These are phyloP conservation scores for Yamadazyma laniorum DNA, from an alignment of 805 yeast genomes.

Conservation along the genomic window DNA sequence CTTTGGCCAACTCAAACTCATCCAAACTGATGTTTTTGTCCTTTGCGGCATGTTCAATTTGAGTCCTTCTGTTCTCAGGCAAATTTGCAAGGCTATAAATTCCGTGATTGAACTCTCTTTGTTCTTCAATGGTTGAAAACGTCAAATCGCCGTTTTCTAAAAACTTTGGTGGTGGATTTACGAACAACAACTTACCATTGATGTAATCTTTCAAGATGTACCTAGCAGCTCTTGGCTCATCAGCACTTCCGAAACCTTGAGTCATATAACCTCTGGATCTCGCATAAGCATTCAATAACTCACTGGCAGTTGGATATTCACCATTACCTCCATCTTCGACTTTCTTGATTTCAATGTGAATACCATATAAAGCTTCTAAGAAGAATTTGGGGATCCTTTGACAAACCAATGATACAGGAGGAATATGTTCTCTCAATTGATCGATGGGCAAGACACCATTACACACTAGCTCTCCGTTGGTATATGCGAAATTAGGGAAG, in stretches of 20 bases:
- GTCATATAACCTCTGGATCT: slow-evolving; percentile 97
- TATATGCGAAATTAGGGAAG: slow-evolving; percentile 95
- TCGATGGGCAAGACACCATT: slow-evolving; percentile 99
- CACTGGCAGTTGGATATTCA: slow-evolving; percentile 77
- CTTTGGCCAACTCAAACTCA: slow-evolving; percentile 63
- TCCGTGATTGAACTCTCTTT: slow-evolving; percentile 65
- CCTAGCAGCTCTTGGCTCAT: slow-evolving; percentile 91
- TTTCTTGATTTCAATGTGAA: slow-evolving; percentile 74
- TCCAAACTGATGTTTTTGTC: slow-evolving; percentile 50
- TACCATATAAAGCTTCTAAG: slow-evolving; percentile 91
- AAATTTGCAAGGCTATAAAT: slow-evolving; percentile 62
- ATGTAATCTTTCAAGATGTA: slow-evolving; percentile 92
- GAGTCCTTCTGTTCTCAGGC: slow-evolving; percentile 72
- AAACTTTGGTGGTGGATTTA: slow-evolving; percentile 80
- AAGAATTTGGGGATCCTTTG: slow-evolving; percentile 85
- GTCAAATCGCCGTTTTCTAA: slow-evolving; percentile 60
- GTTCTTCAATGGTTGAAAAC: slow-evolving; percentile 40
- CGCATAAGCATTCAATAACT: slow-evolving; percentile 86
- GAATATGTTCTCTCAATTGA: slow-evolving; percentile 88
- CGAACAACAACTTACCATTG: slow-evolving; percentile 80
- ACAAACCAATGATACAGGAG: slow-evolving; percentile 82
- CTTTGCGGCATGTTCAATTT: slow-evolving; percentile 61
- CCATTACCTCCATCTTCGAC: slow-evolving; percentile 88
- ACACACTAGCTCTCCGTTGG: slow-evolving; percentile 95
- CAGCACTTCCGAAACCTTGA: slow-evolving; percentile 96